phyloP scores from a whole-genome alignment of 2,329 filamentous ascomycete genomes.

The Didymella lethalis region DNA sequence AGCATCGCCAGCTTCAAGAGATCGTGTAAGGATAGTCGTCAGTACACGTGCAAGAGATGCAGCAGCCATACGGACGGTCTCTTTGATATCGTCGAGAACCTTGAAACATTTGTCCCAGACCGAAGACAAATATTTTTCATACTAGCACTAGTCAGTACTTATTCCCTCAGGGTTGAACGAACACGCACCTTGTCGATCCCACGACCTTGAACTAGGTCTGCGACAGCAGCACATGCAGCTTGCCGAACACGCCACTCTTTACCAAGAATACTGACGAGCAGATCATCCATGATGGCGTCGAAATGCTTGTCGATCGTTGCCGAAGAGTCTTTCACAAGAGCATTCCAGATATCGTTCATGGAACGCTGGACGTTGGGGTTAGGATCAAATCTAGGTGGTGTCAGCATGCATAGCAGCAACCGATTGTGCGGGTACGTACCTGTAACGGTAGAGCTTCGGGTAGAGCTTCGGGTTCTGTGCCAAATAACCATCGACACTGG shows the following conservation, averaged over 20 bases:
- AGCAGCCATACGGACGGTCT: constrained; percentile 82
- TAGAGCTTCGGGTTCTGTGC: constrained; percentile 90
- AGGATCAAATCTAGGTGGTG: constrained; percentile 74
- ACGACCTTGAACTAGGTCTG: constrained; percentile 84
- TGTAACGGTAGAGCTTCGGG: constrained; percentile 91
- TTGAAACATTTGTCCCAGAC: constrained; percentile 89
- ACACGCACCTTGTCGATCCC: constrained; percentile 57
- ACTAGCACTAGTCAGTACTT: constrained; percentile 56
- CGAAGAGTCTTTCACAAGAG: constrained; percentile 87
- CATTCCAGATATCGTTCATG: constrained; percentile 98
- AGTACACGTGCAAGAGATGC: constrained; percentile 82
- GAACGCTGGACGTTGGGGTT: constrained; percentile 91
- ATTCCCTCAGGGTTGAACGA: not conserved
- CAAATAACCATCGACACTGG: constrained; percentile 71
- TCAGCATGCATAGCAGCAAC: constrained; percentile 22
- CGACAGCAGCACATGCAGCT: constrained; percentile 88
- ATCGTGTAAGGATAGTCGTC: constrained; percentile 83
- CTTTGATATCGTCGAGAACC: constrained; percentile 95
- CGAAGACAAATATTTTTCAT: constrained; percentile 82
- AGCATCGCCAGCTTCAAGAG: constrained; percentile 79
- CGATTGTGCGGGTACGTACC: constrained; percentile 47
- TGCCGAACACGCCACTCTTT: constrained; percentile 94
- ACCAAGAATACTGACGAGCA: constrained; percentile 84
- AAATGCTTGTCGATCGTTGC: constrained; percentile 82
- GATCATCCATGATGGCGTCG: constrained; percentile 85